Evolutionary conservation across 768 basidiomycete species (phyloP), one percentile per base, ranked within the genome.

Genomic region (Leucocoprinus birnbaumii): DNA sequence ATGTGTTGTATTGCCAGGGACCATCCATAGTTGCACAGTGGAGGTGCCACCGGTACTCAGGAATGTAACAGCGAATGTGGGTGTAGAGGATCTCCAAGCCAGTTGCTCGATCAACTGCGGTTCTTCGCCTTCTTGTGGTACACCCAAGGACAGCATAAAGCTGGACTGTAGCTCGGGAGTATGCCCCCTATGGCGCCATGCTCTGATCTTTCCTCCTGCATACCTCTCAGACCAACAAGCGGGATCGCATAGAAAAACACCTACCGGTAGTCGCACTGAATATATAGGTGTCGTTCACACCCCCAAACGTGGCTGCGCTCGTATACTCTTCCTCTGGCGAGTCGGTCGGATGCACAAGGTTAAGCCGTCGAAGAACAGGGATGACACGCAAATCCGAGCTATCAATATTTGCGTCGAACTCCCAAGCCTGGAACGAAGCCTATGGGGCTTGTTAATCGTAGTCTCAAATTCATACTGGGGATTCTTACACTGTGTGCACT

Each of bases 361-460:
- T 51, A n/a, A 43, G 41, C 3, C 51, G 51, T 2, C 51, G 51
- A n/a, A 51, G 25, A 26, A 51, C 31, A 31, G 51, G 51, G 21
- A 43, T 42, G 26, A 51, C 51, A 19, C 21, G 38, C 25, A 51
- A 43, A 21, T 42, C 42, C 14, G 51, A 51, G 26, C 51, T 51
- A 21, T 51, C 40, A n/a, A 51, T 14, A 27, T 51, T 51, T 13
- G n/a, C 51, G n/a, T 51, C 51, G 18, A 51, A 43, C 19, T 42
- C 25, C 51, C 51, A 51, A 18, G 41, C 51, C 24, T 51, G 51
- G 19, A 51, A 51, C 1, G 26, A 19, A 11, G 40, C 14, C 51
- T 51, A 18, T 18, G 14, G 3, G n/a, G 16, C 19, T 22, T 11
- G n/a, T n/a, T n/a, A n/a, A n/a, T n/a, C n/a, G n/a, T n/a, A n/a